phyloP scores from a whole-genome alignment of 352 stramenopile genomes.

The Phytophthora pisi region DNA sequence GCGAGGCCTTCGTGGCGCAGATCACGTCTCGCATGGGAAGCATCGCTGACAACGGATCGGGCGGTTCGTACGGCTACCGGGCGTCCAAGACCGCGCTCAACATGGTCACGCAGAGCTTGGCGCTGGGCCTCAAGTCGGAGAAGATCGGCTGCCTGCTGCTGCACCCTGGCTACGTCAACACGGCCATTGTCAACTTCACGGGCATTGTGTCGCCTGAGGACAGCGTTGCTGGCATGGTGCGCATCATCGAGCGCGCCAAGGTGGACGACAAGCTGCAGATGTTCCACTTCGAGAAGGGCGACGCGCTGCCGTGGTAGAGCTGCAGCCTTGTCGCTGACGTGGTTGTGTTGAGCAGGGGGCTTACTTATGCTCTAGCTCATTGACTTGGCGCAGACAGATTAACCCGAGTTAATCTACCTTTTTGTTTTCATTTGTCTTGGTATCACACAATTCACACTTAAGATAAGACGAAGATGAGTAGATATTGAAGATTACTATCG shows the following conservation, averaged over 20 bases:
- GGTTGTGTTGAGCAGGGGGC: too few relatives aligned
- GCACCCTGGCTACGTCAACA: constrained; percentile 70
- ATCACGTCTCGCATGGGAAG: constrained; percentile 66
- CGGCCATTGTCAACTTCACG: constrained; percentile 57
- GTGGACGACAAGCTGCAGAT: constrained; percentile 61
- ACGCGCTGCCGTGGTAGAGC: constrained; percentile 61
- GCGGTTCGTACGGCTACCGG: constrained; percentile 77
- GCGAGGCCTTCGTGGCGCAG: constrained; percentile 57
- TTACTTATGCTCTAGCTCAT: too few relatives aligned
- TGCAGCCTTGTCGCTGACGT: neutral
- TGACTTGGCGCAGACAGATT: too few relatives aligned
- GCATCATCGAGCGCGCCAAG: constrained; percentile 58
- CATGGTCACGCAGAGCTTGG: constrained; percentile 68
- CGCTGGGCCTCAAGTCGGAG: constrained; percentile 52
- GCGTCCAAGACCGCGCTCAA: constrained; percentile 85
- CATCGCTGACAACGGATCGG: constrained; percentile 61
- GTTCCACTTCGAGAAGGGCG: constrained; percentile 56
- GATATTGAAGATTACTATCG: neutral
- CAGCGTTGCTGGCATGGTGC: constrained; percentile 55
- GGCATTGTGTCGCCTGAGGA: constrained; percentile 48
- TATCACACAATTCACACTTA: too few relatives aligned
- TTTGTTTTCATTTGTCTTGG: too few relatives aligned
- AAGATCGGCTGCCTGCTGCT: constrained; percentile 66
- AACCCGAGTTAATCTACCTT: too few relatives aligned
- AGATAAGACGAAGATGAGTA: too few relatives aligned